A percentile compares a stretch with the other conserved stretches of the same genome.
Evolutionary conservation across 306 rosid genomes (phyloP).

Genomic region (Mucuna pruriens): DNA sequence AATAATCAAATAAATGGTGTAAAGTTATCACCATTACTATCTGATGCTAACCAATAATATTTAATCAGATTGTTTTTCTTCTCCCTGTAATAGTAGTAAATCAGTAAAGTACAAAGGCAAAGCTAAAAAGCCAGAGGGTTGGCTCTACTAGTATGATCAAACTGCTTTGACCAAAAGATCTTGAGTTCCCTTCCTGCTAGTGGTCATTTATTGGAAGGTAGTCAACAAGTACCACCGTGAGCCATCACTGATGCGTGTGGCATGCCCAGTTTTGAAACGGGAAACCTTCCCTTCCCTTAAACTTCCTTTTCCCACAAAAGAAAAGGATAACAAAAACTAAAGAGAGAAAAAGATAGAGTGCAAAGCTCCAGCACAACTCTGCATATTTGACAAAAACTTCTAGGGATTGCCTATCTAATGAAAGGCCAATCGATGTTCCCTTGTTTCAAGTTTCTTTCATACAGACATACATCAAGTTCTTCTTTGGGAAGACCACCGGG

Average conservation of each 20-base stretch:
- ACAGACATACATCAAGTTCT: too few species aligned
- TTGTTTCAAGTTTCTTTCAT: too few species aligned
- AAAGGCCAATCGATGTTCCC: too few species aligned
- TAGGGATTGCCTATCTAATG: too few species aligned
- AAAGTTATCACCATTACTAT: constrained; percentile 5
- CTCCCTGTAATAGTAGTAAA: neutral
- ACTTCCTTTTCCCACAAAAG: neutral
- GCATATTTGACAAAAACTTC: neutral
- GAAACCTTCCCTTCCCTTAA: neutral
- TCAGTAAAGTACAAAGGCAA: neutral
- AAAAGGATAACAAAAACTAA: neutral
- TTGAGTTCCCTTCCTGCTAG: neutral
- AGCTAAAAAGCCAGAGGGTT: neutral
- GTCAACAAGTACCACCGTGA: neutral
- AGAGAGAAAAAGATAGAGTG: neutral
- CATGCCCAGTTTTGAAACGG: neutral
- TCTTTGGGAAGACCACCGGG: too few species aligned
- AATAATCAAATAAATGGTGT: neutral
- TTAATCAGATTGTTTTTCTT: neutral
- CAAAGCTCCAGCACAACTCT: neutral
- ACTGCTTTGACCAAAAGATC: neutral
- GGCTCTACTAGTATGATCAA: neutral
- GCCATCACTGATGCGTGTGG: neutral
- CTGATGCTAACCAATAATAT: neutral
- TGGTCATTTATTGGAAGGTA: neutral